Evolutionary conservation across 192 early-diverging fungal genomes (phyloP).

Genomic region (Backusella macrospora): DNA sequence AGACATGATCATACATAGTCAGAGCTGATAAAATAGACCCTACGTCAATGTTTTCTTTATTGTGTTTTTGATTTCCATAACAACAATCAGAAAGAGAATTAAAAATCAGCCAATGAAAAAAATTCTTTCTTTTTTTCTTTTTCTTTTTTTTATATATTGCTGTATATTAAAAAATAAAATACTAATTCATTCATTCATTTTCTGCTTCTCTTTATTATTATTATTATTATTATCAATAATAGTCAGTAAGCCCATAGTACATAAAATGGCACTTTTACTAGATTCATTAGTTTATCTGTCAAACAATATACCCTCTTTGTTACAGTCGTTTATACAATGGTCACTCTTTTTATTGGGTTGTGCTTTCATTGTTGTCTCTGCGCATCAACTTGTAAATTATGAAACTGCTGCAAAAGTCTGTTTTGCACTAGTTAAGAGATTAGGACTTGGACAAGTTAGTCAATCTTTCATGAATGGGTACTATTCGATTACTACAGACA

Average conservation of each 20-base stretch:
- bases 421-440: not conserved
- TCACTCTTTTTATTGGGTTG: not conserved
- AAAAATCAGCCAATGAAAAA: no score
- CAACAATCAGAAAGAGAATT: no score
- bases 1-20: no score
- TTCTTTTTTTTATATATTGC: no score
- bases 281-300: not conserved
- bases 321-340: not conserved
- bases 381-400: not conserved
- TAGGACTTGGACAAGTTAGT: not conserved
- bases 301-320: not conserved
- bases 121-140: no score
- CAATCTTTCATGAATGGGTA: not conserved
- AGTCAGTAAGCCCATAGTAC: not conserved
- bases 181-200: no score
- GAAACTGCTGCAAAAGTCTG: not conserved
- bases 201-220: no score
- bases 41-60: no score
- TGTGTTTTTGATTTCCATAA: no score
- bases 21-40: no score
- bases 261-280: constrained; percentile 2
- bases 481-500: not conserved
- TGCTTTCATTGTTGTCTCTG: not conserved
- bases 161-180: no score
- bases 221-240: not conserved